Evolutionary conservation across 2,329 filamentous ascomycete species (phyloP).

Genomic region (Nigrospora sphaerica): DNA sequence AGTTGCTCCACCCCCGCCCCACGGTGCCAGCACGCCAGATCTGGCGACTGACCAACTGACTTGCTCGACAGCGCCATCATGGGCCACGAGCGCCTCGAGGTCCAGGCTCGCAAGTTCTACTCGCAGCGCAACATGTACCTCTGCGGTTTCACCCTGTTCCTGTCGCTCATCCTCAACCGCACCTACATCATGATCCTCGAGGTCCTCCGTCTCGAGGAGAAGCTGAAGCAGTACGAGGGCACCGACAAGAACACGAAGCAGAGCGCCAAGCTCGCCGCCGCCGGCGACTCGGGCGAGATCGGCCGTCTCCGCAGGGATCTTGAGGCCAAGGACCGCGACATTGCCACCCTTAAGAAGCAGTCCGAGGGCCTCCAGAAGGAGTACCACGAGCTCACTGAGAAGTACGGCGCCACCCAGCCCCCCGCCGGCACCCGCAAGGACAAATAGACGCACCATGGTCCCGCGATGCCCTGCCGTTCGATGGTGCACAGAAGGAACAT

Average conservation of each 20-base stretch:
- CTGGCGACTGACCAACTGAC: too few relatives aligned
- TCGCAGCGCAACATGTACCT: slow-evolving; percentile 99
- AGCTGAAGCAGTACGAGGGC: slow-evolving; percentile 76
- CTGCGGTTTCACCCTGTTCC: slow-evolving; percentile 97
- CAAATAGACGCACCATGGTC: slow-evolving; percentile 25
- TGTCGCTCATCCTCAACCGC: slow-evolving; percentile 96
- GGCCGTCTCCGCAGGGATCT: slow-evolving; percentile 63
- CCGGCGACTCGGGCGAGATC: slow-evolving; percentile 71
- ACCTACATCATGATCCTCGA: slow-evolving; percentile 98
- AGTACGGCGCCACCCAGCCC: slow-evolving; percentile 56
- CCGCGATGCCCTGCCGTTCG: too few relatives aligned
- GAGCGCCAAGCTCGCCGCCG: slow-evolving; percentile 62
- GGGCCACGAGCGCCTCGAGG: slow-evolving; percentile 92
- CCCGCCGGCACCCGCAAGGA: slow-evolving; percentile 52
- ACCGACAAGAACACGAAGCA: slow-evolving; percentile 54
- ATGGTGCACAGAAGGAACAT: too few relatives aligned
- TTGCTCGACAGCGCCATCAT: slow-evolving; percentile 50
- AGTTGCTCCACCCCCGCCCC: slow-evolving; percentile 1
- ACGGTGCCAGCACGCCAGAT: too few relatives aligned
- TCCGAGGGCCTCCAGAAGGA: slow-evolving; percentile 73
- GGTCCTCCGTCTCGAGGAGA: slow-evolving; percentile 83
- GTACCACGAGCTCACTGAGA: slow-evolving; percentile 80
- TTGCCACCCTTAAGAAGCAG: slow-evolving; percentile 90
- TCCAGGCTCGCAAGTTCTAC: slow-evolving; percentile 99
- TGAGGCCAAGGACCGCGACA: slow-evolving; percentile 72